Conservation (phyloP, 2,329 filamentous ascomycete genomes). For the Ascochyta lentis region DNA sequence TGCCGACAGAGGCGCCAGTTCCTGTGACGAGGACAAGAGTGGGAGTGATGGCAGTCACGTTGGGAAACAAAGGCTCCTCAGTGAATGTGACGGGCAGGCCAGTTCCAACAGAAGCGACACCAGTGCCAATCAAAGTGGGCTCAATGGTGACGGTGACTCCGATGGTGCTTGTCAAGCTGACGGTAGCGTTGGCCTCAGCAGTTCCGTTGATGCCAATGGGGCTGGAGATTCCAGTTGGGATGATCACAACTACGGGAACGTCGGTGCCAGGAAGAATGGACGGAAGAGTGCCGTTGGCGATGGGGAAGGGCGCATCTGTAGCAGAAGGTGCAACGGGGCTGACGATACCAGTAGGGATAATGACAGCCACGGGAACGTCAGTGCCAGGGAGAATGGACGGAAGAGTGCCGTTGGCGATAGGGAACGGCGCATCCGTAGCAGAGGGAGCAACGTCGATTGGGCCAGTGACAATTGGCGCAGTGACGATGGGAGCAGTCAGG, state of each 20-base stretch:
- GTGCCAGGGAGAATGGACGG: not conserved
- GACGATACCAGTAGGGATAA: conserved; percentile 2
- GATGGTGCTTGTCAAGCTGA: conserved; percentile 13
- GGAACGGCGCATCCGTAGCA: conserved; percentile 10
- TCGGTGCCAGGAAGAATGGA: too few species aligned
- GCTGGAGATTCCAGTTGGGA: too few species aligned
- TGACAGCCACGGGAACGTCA: conserved; percentile 1
- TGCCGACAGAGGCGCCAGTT: conserved; percentile 9
- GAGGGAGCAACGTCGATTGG: not conserved
- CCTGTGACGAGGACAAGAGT: conserved; percentile 13
- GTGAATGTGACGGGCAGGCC: conserved; percentile 11
- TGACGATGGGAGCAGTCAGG: conserved; percentile 3
- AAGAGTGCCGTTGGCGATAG: conserved; percentile 4
- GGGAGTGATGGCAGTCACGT: conserved; percentile 16
- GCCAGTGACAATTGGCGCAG: conserved; percentile 7
- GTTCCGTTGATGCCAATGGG: too few species aligned
- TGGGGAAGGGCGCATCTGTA: too few species aligned
- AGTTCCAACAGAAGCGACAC: conserved; percentile 11
- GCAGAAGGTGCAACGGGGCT: not conserved
- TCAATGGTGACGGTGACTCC: conserved; percentile 10
- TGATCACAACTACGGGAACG: too few species aligned
- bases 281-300: too few species aligned
- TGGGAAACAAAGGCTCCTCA: conserved; percentile 7
- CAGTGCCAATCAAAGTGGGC: conserved; percentile 11
- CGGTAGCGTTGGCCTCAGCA: conserved; percentile 1